A percentile compares a stretch with the other conserved stretches of the same genome.
Evolutionary conservation across 257 asterid species (phyloP).

Genomic region (Nicotiana otophora): DNA sequence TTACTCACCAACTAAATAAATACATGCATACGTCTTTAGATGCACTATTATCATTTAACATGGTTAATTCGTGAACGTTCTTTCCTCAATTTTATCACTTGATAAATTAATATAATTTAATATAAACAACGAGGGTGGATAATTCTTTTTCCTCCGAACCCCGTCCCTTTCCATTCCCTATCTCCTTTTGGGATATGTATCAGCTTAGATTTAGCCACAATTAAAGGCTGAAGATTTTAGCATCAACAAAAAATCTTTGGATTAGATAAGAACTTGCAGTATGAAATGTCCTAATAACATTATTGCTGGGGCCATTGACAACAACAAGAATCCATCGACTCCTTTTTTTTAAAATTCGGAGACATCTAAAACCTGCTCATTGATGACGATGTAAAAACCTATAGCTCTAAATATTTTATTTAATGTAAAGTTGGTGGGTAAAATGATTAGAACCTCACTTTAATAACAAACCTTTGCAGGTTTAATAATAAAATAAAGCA

Average conservation of each 20-base stretch:
- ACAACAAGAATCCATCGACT: background rate
- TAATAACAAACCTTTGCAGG: constrained; percentile 26
- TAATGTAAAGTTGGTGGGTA: constrained; percentile 44
- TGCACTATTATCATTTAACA: too few relatives aligned
- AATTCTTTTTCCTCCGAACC: background rate
- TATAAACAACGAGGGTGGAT: too few relatives aligned
- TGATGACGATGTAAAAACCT: constrained; percentile 31
- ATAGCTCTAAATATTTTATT: background rate
- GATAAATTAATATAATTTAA: too few relatives aligned
- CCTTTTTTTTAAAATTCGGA: background rate
- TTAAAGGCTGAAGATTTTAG: constrained; percentile 28
- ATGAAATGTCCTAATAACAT: constrained; percentile 13
- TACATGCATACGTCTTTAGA: too few relatives aligned
- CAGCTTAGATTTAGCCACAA: constrained; percentile 31
- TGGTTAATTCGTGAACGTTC: too few relatives aligned
- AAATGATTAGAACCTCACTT: constrained; percentile 43
- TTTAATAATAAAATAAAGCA: constrained; percentile 17
- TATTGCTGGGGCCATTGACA: constrained; percentile 32
- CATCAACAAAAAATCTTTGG: constrained; percentile 24
- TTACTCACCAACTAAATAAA: too few relatives aligned
- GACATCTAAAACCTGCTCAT: constrained; percentile 28
- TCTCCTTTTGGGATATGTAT: constrained; percentile 9
- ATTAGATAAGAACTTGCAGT: background rate
- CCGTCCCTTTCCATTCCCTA: background rate
- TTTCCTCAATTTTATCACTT: background rate